Conservation (phyloP, 179 eudicot genomes). For the Silene noctiflora region DNA sequence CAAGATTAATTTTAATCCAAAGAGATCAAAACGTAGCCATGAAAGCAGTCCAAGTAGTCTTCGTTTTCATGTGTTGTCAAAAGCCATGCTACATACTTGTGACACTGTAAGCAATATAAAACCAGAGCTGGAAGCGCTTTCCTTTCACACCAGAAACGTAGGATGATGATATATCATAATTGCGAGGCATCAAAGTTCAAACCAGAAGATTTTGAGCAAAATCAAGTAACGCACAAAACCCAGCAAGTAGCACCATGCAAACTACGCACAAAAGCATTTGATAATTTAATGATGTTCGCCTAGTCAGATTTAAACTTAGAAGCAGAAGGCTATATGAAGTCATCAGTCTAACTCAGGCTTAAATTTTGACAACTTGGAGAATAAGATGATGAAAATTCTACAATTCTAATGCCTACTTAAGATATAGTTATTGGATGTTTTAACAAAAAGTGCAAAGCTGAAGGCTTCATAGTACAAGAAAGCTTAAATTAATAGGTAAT, state of each 20-base stretch:
- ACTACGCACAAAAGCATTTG: background rate
- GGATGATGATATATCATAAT: too few relatives aligned
- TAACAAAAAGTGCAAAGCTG: slow-evolving; percentile 1
- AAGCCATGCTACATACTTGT: background rate
- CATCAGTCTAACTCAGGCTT: background rate
- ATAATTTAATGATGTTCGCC: background rate
- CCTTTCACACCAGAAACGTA: too few relatives aligned
- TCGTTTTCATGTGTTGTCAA: background rate
- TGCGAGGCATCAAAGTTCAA: background rate
- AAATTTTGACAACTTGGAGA: background rate
- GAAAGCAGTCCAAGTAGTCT: background rate
- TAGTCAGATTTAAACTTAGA: background rate
- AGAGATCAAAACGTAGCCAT: too few relatives aligned
- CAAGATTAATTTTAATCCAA: background rate
- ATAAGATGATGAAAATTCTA: background rate
- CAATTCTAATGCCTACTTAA: background rate
- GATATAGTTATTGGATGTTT: background rate
- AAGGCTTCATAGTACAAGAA: background rate
- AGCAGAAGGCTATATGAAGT: background rate
- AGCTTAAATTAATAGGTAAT: background rate
- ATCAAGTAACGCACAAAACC: background rate
- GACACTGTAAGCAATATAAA: too few relatives aligned
- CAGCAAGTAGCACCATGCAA: background rate
- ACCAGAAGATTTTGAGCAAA: background rate
- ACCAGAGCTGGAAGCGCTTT: too few relatives aligned